These are phyloP conservation scores for Pyrenochaeta sp. DNA, from an alignment of 2,329 filamentous ascomycete species.

Conservation along the genomic window DNA sequence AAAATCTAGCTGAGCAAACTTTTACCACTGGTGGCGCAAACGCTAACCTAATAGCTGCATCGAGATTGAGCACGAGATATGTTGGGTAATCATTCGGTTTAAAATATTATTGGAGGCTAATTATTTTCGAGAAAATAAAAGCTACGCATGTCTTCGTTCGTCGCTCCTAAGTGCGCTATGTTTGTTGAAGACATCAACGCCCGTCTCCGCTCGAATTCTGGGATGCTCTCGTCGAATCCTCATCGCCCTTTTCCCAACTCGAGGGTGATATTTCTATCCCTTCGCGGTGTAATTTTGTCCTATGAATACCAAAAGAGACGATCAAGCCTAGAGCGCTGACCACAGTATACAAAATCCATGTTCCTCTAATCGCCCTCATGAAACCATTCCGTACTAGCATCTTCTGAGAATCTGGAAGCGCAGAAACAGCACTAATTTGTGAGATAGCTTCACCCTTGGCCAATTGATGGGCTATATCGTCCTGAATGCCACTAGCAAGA, in stretches of 20 bases:
- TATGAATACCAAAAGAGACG: conserved; percentile 45
- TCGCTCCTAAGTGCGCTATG: too few relatives aligned
- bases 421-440: conserved; percentile 30
- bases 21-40: too few relatives aligned
- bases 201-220: too few relatives aligned
- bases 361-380: conserved; percentile 54
- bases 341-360: conserved; percentile 62
- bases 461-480: conserved; percentile 33
- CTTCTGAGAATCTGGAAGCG: conserved; percentile 41
- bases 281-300: conserved; percentile 32
- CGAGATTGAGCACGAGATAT: too few relatives aligned
- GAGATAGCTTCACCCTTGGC: conserved; percentile 44
- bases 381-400: conserved; percentile 53
- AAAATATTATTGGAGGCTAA: too few relatives aligned
- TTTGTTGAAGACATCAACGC: too few relatives aligned
- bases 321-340: conserved; percentile 47
- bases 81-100: too few relatives aligned
- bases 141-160: too few relatives aligned
- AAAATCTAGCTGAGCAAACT: too few relatives aligned
- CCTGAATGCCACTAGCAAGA: conserved; percentile 24
- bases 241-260: background rate
- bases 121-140: too few relatives aligned
- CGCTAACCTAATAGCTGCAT: too few relatives aligned
- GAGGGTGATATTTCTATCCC: background rate
- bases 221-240: background rate